phyloP scores from a whole-genome alignment of 1,284 basidiomycete species.

The Porodaedalea pini region DNA sequence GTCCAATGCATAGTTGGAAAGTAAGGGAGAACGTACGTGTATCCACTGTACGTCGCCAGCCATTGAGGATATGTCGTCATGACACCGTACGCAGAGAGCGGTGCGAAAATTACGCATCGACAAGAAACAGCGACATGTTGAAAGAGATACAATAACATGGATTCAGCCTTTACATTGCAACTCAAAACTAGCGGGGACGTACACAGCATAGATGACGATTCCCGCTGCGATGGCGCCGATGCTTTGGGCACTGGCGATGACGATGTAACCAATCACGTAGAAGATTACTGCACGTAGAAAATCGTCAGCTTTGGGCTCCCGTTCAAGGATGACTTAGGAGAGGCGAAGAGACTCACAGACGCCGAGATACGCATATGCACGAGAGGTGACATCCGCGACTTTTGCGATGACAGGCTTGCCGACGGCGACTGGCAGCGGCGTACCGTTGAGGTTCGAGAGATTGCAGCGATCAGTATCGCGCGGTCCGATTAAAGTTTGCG shows the following conservation, averaged over 20 bases:
- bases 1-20: background rate
- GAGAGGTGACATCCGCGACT: conserved; percentile 68
- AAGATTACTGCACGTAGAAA: conserved; percentile 42
- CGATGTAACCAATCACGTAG: conserved; percentile 46
- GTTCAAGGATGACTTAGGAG: background rate
- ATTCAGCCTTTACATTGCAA: background rate
- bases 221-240: conserved; percentile 47
- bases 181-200: conserved; percentile 24
- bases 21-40: conserved; percentile 38
- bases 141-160: no score
- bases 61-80: no score
- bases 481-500: background rate
- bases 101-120: no score
- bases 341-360: conserved; percentile 47
- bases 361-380: conserved; percentile 56
- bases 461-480: background rate
- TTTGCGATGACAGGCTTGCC: conserved; percentile 82
- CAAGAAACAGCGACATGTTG: no score
- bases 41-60: conserved; percentile 40
- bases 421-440: conserved; percentile 42
- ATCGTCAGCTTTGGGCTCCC: no score
- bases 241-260: conserved; percentile 42
- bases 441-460: background rate
- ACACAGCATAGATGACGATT: conserved; percentile 56
- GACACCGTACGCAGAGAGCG: background rate